Evolutionary conservation across 805 yeast genomes (phyloP), one percentile per base, ranked within the genome.

Genomic region (Scheffersomyces lignosus): DNA sequence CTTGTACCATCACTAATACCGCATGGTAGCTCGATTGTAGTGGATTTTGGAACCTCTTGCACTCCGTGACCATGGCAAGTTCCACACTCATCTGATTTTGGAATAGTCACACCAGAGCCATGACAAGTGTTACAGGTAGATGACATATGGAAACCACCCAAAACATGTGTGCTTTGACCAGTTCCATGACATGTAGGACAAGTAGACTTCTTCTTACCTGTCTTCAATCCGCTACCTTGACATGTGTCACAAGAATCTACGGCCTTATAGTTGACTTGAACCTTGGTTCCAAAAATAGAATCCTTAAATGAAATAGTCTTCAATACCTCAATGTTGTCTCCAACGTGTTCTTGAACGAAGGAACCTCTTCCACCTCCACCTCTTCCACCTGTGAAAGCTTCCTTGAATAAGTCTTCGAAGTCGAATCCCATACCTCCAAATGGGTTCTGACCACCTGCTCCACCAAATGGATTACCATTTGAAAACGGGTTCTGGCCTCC

Each of bases 111-210:
- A 36, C 99, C 99, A 4, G 86, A 69, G 27, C 99, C 99, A 30
- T 75, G 80, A 71, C 99, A 93, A 3, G 81, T 67, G 33, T 73
- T 73, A 74, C 99, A 93, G 9, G 96, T 88, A 0, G 96, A 81
- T 3, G 96, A 83, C 96, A 93, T 89, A 53, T 90, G 96, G 76
- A 91, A 93, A 0, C 98, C 98, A 3, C 95, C 96, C 56, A 86
- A 75, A 31, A 81, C 72, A 52, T 91, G 97, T 15, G 89, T 84
- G 13, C 83, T 80, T 24, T 90, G 83, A 4, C 99, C 99, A 0
- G 96, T 78, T 40, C 99, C 99, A 38, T 88, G 87, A 70, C 99
- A 93, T 3, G 87, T 66, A 1, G 78, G 66, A 71, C 99, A 93
- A 0, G 96, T 86, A 8, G 80, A 66, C 54, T 87, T 84, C 61